phyloP scores from a whole-genome alignment of 495 filamentous ascomycete genomes.

The Talaromyces nanjingensis region DNA sequence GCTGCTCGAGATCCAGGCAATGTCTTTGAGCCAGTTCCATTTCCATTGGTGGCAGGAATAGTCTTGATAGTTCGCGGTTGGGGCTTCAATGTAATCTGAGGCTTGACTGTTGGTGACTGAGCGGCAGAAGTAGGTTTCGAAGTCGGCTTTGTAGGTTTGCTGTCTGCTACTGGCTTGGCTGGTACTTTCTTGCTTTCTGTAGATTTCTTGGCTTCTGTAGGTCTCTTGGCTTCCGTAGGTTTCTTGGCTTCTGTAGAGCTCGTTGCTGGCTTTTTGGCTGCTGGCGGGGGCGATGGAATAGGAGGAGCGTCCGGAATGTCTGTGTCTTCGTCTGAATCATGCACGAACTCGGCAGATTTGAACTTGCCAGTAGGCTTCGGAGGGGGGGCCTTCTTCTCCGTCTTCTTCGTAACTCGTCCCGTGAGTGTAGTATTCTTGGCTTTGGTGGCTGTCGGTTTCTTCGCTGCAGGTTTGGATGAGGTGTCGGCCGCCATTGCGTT shows the following conservation, averaged over 20 bases:
- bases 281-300: conserved; percentile 22
- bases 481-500: conserved; percentile 34
- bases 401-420: conserved; percentile 45
- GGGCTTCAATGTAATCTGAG: conserved; percentile 11
- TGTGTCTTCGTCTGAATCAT: conserved; percentile 67
- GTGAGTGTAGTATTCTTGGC: conserved; percentile 41
- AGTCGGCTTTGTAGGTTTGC: conserved; percentile 13
- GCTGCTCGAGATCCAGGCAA: conserved; percentile 28
- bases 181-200: conserved; percentile 9
- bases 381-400: conserved; percentile 42
- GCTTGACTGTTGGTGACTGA: conserved; percentile 14
- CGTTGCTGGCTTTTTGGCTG: conserved; percentile 25
- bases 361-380: conserved; percentile 39
- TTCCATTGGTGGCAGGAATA: conserved; percentile 8
- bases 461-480: conserved; percentile 54
- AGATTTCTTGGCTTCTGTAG: conserved; percentile 16
- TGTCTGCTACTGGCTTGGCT: conserved; percentile 10
- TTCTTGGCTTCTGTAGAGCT: conserved; percentile 14
- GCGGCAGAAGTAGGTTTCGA: conserved; percentile 11
- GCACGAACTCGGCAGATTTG: conserved; percentile 69
- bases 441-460: conserved; percentile 55
- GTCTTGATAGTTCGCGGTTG: conserved; percentile 10
- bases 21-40: conserved; percentile 26
- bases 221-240: conserved; percentile 16
- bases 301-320: conserved; percentile 42